phyloP scores from a whole-genome alignment of 306 rosid genomes.

The Prunus armeniaca region DNA sequence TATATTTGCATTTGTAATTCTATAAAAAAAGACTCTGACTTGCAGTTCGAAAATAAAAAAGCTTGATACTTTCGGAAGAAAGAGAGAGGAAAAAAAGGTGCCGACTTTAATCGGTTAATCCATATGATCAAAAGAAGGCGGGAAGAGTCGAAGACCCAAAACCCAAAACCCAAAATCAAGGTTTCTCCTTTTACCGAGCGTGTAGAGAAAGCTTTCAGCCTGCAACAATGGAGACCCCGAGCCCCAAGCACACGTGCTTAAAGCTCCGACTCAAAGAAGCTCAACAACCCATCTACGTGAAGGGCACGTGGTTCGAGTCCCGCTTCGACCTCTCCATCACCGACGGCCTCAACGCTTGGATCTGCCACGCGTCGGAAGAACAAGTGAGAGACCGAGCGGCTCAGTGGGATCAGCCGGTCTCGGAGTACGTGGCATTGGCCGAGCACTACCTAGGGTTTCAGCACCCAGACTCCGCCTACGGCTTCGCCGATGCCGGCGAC shows the following conservation, averaged over 20 bases:
- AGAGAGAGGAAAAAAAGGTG: background rate
- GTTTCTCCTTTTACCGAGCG: background rate
- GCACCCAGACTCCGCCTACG: constrained; percentile 60
- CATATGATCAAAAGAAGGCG: background rate
- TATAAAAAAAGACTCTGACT: no score
- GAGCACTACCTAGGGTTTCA: constrained; percentile 77
- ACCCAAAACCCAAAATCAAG: background rate
- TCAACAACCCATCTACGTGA: constrained; percentile 56
- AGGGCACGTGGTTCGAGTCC: constrained; percentile 59
- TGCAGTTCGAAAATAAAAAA: no score
- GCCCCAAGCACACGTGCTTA: constrained; percentile 56
- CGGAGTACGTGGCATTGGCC: constrained; percentile 57
- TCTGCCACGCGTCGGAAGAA: constrained; percentile 66
- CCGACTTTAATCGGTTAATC: background rate
- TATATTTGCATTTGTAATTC: no score
- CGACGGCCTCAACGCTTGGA: constrained; percentile 69
- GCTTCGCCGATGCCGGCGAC: constrained; percentile 68
- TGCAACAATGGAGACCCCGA: constrained; percentile 37
- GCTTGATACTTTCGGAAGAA: no score
- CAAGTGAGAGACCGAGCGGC: constrained; percentile 70
- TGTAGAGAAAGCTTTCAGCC: background rate
- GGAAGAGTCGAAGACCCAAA: background rate
- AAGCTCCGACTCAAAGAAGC: constrained; percentile 40
- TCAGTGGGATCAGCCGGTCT: constrained; percentile 84
- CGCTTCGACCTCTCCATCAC: constrained; percentile 70